Evolutionary conservation across 306 rosid genomes (phyloP).

Genomic region (Trifolium repens): DNA sequence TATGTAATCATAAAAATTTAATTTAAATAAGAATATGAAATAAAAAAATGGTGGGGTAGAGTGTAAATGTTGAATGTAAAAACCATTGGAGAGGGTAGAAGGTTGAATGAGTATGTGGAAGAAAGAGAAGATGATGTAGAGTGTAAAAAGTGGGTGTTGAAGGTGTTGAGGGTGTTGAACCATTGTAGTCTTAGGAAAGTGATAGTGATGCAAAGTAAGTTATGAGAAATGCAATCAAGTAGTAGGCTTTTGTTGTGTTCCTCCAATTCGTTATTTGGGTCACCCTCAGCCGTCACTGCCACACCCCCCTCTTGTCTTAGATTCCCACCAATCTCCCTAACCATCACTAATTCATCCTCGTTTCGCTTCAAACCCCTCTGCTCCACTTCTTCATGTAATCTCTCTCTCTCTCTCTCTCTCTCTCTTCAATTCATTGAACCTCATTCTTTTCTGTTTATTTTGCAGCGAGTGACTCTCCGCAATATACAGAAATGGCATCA

Average conservation of each 20-base stretch:
- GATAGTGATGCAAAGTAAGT: too few relatives aligned
- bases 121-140: too few relatives aligned
- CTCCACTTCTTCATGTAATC: constrained; percentile 42
- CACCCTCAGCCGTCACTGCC: constrained; percentile 35
- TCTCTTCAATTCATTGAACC: background rate
- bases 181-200: too few relatives aligned
- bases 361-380: constrained; percentile 39
- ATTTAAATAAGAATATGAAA: too few relatives aligned
- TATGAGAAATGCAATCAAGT: constrained; percentile 36
- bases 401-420: background rate
- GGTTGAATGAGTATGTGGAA: too few relatives aligned
- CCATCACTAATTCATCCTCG: constrained; percentile 18
- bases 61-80: too few relatives aligned
- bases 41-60: too few relatives aligned
- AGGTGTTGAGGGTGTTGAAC: too few relatives aligned
- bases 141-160: too few relatives aligned
- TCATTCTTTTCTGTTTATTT: background rate
- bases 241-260: constrained; percentile 15
- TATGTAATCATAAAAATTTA: too few relatives aligned
- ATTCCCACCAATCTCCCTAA: constrained; percentile 35
- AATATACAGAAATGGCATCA: constrained; percentile 64
- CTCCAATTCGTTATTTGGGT: constrained; percentile 42
- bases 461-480: constrained; percentile 50
- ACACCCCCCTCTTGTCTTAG: constrained; percentile 30
- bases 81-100: too few relatives aligned